Conservation (phyloP, 2,329 filamentous ascomycete genomes). For the Blastomyces gilchristii region DNA sequence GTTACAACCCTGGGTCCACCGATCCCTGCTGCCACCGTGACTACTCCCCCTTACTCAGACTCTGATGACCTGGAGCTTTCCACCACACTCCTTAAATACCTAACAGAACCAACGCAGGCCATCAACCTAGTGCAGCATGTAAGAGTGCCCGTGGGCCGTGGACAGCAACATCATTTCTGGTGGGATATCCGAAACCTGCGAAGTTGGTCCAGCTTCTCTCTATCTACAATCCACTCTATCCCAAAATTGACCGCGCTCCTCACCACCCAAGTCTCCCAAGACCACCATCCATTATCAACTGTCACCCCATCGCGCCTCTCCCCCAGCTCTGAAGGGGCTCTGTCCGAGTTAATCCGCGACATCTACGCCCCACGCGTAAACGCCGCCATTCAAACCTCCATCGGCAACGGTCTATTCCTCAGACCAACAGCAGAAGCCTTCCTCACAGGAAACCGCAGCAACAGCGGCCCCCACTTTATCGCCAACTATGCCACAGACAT, state of each 20-base stretch:
- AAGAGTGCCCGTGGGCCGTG: constrained; percentile 55
- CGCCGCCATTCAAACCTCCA: constrained; percentile 66
- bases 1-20: constrained; percentile 8
- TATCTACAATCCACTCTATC: constrained; percentile 59
- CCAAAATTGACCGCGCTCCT: constrained; percentile 64
- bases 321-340: constrained; percentile 66
- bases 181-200: constrained; percentile 87
- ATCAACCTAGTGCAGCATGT: constrained; percentile 72
- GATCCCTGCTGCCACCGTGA: constrained; percentile 14
- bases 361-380: constrained; percentile 84
- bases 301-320: constrained; percentile 45
- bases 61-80: constrained; percentile 26
- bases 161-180: constrained; percentile 77
- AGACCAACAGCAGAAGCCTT: constrained; percentile 33
- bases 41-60: constrained; percentile 3
- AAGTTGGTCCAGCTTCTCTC: constrained; percentile 70
- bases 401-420: constrained; percentile 48
- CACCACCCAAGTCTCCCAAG: constrained; percentile 50
- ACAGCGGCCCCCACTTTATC: constrained; percentile 42
- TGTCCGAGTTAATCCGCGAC: constrained; percentile 63
- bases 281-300: constrained; percentile 29
- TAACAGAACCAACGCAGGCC: constrained; percentile 69
- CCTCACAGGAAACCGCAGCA: constrained; percentile 28
- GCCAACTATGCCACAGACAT: constrained; percentile 45
- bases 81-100: constrained; percentile 66